A percentile compares a stretch with the other conserved stretches of the same genome.
Evolutionary conservation across 2,329 filamentous ascomycete species (phyloP).

Genomic region (Purpureocillium takamizusanense): DNA sequence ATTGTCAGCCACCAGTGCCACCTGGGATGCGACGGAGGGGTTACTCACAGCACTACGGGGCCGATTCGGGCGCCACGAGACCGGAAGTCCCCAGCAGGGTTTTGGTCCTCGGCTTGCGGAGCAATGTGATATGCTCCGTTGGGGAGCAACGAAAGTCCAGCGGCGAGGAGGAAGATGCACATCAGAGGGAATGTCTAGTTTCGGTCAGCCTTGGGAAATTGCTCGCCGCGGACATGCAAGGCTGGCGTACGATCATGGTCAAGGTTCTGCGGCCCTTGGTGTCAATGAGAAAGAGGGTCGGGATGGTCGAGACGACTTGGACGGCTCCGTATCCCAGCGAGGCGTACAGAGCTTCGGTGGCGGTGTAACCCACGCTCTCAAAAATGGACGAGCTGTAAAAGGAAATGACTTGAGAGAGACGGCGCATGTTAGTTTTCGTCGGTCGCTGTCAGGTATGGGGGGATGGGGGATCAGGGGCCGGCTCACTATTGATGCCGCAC

Average conservation of each 20-base stretch:
- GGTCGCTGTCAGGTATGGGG: neutral
- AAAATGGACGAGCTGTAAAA: conserved; percentile 60
- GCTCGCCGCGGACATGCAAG: neutral
- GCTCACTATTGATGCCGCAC: conserved; percentile 28
- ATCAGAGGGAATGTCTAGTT: conserved; percentile 16
- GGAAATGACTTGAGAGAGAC: conserved; percentile 42
- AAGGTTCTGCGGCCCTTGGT: conserved; percentile 17
- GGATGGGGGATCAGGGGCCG: neutral
- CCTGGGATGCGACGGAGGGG: no score
- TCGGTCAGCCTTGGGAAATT: conserved; percentile 2
- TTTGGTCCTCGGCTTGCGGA: conserved; percentile 6
- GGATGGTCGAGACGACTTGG: conserved; percentile 28
- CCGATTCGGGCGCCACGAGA: conserved; percentile 9
- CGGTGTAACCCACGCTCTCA: conserved; percentile 40
- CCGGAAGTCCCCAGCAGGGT: conserved; percentile 7
- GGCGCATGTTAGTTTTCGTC: no score
- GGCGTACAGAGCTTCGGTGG: conserved; percentile 37
- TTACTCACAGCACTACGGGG: conserved; percentile 10
- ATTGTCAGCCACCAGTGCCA: neutral
- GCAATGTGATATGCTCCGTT: conserved; percentile 10
- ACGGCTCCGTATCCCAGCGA: conserved; percentile 37
- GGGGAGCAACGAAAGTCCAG: conserved; percentile 13
- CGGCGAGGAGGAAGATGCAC: conserved; percentile 17
- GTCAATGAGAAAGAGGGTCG: conserved; percentile 20
- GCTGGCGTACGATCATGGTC: conserved; percentile 13